Conservation (phyloP, 2,329 filamentous ascomycete species). For the Cladosporium oxysporum region DNA sequence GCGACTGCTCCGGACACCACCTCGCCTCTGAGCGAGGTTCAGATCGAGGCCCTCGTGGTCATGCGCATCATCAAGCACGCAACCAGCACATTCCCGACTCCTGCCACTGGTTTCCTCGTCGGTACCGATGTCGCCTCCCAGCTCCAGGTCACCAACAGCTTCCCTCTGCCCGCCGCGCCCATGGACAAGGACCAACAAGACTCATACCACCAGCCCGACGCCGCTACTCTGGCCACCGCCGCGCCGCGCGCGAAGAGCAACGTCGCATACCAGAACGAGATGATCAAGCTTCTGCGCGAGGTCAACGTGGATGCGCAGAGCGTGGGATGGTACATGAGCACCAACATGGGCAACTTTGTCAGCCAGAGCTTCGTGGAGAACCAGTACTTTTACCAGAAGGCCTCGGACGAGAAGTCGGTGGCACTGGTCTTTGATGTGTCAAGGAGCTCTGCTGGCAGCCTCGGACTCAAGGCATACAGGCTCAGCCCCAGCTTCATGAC, state of each 20-base stretch:
- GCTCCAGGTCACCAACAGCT: constrained; percentile 91
- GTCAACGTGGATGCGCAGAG: constrained; percentile 98
- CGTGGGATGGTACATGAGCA: constrained; percentile 97
- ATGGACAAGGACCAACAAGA: constrained; percentile 69
- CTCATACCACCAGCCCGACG: constrained; percentile 69
- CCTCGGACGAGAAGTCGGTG: constrained; percentile 74
- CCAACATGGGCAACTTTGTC: constrained; percentile 98
- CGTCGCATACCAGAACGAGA: constrained; percentile 85
- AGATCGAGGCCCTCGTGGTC: constrained; percentile 93
- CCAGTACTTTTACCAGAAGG: constrained; percentile 95
- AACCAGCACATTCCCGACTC: constrained; percentile 81
- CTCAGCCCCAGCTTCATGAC: constrained; percentile 85
- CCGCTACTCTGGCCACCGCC: constrained; percentile 75
- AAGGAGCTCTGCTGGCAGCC: constrained; percentile 86
- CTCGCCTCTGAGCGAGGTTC: constrained; percentile 70
- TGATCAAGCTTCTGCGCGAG: constrained; percentile 94
- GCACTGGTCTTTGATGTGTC: constrained; percentile 94
- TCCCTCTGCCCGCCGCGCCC: constrained; percentile 79
- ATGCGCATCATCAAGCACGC: constrained; percentile 99
- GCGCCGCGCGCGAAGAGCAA: constrained; percentile 93
- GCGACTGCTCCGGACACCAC: constrained; percentile 43
- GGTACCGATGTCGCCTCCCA: constrained; percentile 84
- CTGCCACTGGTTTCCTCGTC: constrained; percentile 85
- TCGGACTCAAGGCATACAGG: constrained; percentile 89
- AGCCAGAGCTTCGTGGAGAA: constrained; percentile 96